Base-by-base conservation (phyloP, 2,329 filamentous ascomycete genomes). In the Ophiostoma sp. region DNA sequence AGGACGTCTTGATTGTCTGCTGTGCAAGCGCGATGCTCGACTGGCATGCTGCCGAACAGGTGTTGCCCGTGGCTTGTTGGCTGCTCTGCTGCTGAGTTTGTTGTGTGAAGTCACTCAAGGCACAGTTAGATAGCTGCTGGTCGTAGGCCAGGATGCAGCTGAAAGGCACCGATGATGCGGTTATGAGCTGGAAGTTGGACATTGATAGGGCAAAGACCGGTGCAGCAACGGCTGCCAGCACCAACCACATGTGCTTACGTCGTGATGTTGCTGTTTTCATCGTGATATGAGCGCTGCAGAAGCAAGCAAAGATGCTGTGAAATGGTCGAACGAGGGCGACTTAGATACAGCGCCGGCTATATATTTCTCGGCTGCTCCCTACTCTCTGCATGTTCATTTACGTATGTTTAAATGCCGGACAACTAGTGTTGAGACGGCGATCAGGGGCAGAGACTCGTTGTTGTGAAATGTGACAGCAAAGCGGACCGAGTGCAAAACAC, bases 21-120 rank as follows among this genome's bases (percentile, higher is more conserved):
- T 90, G 88, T 76, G 96, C 88, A 65, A 95, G 82, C 72, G 92
- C 86, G 44, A 97, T 91, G 67, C 90, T 77, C 7, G 70, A 69
- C 55, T 74, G 74, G 70, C 81, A 83, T 3, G 67, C 69, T 4
- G 69, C 49, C 16, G 81, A 81, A 73, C 81, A 83, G 2, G 72
- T 72, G 12, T 71, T 75, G 47, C 75, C 76, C 6, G 65, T 18
- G 41, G 42, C 36, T 14, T 16, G 66, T 45, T 27, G 38, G 12
- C 18, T 18, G 4, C 27, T 7, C n/a, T 55, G 49, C 12, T 45
- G 5, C 5, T 7, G n/a, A 9, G n/a, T 27, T 5, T 49, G 47
- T 40, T 49, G 18, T 6, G 69, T 71, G 40, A 81, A 81, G 71
- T 82, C 81, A 3, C 40, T 63, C 8, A 68, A 66, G 4, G 67